A percentile compares a stretch with the other conserved stretches of the same genome.
These are phyloP conservation scores for Leishmania amazonensis DNA, from an alignment of 208 protist genomes.

Conservation along the genomic window DNA sequence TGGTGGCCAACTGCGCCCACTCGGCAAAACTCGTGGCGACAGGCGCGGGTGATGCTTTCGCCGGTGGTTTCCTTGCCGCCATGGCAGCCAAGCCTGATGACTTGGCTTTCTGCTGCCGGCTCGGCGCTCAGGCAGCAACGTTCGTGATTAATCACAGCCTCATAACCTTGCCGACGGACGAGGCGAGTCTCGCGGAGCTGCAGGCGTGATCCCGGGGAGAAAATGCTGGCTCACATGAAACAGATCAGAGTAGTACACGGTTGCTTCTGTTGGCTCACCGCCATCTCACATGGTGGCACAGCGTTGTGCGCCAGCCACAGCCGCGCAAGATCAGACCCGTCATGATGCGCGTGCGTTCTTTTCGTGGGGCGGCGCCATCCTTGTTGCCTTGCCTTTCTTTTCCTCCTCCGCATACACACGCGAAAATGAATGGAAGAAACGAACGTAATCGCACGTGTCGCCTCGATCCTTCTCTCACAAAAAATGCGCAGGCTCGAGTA, in stretches of 20 bases:
- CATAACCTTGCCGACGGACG: conserved; percentile 18
- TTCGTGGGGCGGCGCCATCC: neutral
- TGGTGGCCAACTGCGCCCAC: conserved; percentile 41
- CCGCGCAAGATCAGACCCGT: neutral
- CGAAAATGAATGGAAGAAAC: neutral
- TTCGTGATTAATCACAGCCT: conserved; percentile 63
- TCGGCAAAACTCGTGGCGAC: conserved; percentile 87
- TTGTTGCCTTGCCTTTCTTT: neutral
- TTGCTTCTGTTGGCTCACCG: neutral
- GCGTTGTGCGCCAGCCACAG: neutral
- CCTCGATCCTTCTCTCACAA: neutral
- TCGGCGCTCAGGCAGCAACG: conserved; percentile 51
- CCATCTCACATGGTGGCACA: neutral
- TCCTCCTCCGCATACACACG: neutral
- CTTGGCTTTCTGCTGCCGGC: conserved; percentile 51
- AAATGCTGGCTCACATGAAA: neutral
- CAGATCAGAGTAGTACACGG: neutral
- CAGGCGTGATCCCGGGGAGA: neutral
- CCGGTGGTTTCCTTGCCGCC: conserved; percentile 89
- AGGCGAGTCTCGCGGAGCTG: conserved; percentile 15
- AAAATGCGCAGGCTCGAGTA: no score
- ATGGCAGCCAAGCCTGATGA: conserved; percentile 38
- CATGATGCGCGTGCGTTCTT: neutral
- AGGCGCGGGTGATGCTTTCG: conserved; percentile 94
- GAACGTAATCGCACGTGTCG: neutral